Evolutionary conservation across 73 alveolate genomes (phyloP).

Genomic region (Paramecium bursaria): DNA sequence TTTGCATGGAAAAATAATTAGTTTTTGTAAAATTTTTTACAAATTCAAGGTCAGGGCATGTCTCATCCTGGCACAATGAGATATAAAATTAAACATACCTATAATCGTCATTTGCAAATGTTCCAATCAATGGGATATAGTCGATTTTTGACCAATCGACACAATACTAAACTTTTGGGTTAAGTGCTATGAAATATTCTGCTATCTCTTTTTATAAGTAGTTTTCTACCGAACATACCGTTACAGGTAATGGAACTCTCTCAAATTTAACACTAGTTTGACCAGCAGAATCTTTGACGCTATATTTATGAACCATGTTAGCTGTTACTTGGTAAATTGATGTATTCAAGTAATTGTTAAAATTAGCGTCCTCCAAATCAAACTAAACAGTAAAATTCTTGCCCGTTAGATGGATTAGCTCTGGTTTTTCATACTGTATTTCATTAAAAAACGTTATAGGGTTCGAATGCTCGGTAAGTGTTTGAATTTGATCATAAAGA

Average conservation of each 20-base stretch:
- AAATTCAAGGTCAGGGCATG: not conserved
- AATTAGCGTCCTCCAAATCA: slow-evolving; percentile 9
- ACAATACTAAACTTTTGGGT: slow-evolving; percentile 23
- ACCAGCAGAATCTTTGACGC: not conserved
- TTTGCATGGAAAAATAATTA: slow-evolving; percentile 28
- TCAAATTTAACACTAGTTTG: not conserved
- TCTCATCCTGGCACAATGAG: not conserved
- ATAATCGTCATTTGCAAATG: slow-evolving; percentile 26
- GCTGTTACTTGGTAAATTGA: slow-evolving; percentile 43
- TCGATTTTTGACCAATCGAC: slow-evolving; percentile 24
- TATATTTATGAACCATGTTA: not conserved
- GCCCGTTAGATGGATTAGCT: not conserved
- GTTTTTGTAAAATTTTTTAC: not conserved
- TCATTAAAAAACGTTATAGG: not conserved
- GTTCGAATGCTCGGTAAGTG: not conserved
- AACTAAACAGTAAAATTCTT: slow-evolving; percentile 17
- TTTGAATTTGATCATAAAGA: no score
- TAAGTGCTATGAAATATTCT: slow-evolving; percentile 10
- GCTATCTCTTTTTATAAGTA: not conserved
- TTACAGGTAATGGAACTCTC: not conserved
- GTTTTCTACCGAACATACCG: not conserved
- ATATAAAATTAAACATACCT: not conserved
- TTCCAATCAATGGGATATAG: not conserved
- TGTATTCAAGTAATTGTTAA: slow-evolving; percentile 9
- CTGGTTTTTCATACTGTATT: slow-evolving; percentile 27